These are phyloP conservation scores for Imleria badia DNA, from an alignment of 768 basidiomycete species.

Conservation along the genomic window DNA sequence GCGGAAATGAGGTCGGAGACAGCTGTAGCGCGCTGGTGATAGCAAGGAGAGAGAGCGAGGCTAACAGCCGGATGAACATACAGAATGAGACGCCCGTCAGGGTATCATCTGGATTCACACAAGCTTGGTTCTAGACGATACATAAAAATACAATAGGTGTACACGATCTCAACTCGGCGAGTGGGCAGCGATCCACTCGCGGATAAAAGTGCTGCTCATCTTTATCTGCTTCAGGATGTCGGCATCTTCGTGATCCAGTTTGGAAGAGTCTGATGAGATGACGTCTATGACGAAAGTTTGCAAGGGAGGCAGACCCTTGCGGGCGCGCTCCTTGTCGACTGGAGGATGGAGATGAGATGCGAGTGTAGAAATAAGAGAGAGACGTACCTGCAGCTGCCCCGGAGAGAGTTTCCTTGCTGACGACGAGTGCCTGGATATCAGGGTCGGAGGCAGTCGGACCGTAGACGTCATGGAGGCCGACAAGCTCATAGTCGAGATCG, in stretches of 20 bases:
- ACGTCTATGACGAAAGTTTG: slow-evolving; percentile 83
- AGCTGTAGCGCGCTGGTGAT: slow-evolving; percentile 1
- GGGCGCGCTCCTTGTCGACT: slow-evolving; percentile 68
- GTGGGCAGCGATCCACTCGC: slow-evolving; percentile 70
- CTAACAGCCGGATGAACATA: slow-evolving; percentile 4
- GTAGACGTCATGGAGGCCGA: slow-evolving; percentile 79
- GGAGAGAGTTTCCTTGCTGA: slow-evolving; percentile 81
- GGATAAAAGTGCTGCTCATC: slow-evolving; percentile 92
- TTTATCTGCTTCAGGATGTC: slow-evolving; percentile 74
- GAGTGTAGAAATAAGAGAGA: slow-evolving; percentile 6
- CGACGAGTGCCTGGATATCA: slow-evolving; percentile 88
- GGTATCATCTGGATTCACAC: slow-evolving; percentile 1
- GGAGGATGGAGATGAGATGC: not conserved
- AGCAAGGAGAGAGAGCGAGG: not conserved
- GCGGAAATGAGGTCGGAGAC: not conserved
- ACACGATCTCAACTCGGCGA: slow-evolving; percentile 9
- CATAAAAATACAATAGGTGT: slow-evolving; percentile 7
- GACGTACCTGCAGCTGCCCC: slow-evolving; percentile 71
- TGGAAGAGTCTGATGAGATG: slow-evolving; percentile 66
- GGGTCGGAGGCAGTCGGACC: slow-evolving; percentile 90
- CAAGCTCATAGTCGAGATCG: slow-evolving; percentile 61
- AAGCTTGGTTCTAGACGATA: not conserved
- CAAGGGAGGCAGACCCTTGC: slow-evolving; percentile 57
- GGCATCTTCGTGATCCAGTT: slow-evolving; percentile 63
- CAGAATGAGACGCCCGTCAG: too few species aligned